phyloP scores from a whole-genome alignment of 2,329 filamentous ascomycete genomes.

The Alternaria rosae region DNA sequence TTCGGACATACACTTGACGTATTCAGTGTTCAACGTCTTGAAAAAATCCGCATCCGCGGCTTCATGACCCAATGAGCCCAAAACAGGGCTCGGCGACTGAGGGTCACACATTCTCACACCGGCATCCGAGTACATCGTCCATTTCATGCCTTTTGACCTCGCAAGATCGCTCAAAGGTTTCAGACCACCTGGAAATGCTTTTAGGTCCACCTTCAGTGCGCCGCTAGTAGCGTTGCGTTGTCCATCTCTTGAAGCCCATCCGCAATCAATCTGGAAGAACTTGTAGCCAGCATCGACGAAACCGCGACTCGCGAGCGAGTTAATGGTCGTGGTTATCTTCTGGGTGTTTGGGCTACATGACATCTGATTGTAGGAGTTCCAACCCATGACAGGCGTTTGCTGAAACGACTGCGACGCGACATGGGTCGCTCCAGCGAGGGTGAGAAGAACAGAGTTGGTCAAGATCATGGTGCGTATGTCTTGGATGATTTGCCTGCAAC shows the following conservation, averaged over 20 bases:
- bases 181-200: conserved; percentile 23
- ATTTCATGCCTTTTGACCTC: conserved; percentile 32
- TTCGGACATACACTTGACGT: conserved; percentile 22
- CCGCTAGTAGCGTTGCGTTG: conserved; percentile 26
- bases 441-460: conserved; percentile 9
- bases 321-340: conserved; percentile 27
- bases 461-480: conserved; percentile 3
- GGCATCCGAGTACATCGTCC: conserved; percentile 33
- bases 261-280: conserved; percentile 29
- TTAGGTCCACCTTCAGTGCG: conserved; percentile 20
- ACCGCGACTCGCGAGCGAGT: conserved; percentile 23
- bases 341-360: conserved; percentile 24
- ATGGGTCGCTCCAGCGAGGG: conserved; percentile 17
- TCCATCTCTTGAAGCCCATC: conserved; percentile 26
- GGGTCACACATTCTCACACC: conserved; percentile 30
- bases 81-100: conserved; percentile 23
- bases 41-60: conserved; percentile 28
- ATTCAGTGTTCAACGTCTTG: conserved; percentile 30
- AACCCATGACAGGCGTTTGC: conserved; percentile 26
- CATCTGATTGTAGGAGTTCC: conserved; percentile 30
- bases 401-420: conserved; percentile 25
- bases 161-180: conserved; percentile 28
- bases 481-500: neutral
- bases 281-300: conserved; percentile 30
- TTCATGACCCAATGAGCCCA: conserved; percentile 24